Percentiles rank a stretch among this genome's conserved stretches.
phyloP scores from a whole-genome alignment of 2,329 filamentous ascomycete genomes.

The Colletotrichum eleusines region DNA sequence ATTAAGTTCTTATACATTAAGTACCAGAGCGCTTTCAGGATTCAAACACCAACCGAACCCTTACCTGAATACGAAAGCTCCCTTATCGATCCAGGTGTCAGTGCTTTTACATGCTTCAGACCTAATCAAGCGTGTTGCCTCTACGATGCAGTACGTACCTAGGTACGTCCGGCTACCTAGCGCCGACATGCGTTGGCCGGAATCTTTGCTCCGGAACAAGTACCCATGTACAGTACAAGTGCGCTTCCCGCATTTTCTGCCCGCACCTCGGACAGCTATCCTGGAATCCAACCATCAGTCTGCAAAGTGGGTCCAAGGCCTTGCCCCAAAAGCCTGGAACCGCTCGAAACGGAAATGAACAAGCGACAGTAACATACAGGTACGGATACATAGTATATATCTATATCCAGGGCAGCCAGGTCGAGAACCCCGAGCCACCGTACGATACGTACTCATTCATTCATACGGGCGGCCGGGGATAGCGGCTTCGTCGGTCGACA shows the following conservation, averaged over 20 bases:
- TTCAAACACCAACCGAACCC: conserved; percentile 3
- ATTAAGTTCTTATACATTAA: not conserved
- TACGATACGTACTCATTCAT: not conserved
- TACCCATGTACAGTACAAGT: not conserved
- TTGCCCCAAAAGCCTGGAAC: not conserved
- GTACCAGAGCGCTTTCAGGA: not conserved
- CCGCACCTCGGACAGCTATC: not conserved
- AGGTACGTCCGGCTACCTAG: not conserved
- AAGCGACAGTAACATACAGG: too few relatives aligned
- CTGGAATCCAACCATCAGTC: conserved; percentile 7
- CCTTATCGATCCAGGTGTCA: conserved; percentile 5
- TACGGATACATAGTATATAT: too few relatives aligned
- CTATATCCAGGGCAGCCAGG: not conserved
- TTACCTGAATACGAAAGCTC: conserved; percentile 16
- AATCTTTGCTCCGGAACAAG: conserved; percentile 27
- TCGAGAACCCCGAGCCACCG: conserved; percentile 13
- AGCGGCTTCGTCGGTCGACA: conserved; percentile 19
- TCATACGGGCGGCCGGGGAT: conserved; percentile 9
- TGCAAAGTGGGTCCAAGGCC: not conserved
- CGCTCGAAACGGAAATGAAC: conserved; percentile 3
- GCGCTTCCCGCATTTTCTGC: not conserved
- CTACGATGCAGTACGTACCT: too few relatives aligned
- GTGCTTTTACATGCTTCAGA: not conserved
- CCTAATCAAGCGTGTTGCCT: conserved; percentile 3
- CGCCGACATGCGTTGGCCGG: conserved; percentile 19